These are phyloP conservation scores for Allium cepa DNA, from an alignment of 106 monocot species.

Conservation along the genomic window DNA sequence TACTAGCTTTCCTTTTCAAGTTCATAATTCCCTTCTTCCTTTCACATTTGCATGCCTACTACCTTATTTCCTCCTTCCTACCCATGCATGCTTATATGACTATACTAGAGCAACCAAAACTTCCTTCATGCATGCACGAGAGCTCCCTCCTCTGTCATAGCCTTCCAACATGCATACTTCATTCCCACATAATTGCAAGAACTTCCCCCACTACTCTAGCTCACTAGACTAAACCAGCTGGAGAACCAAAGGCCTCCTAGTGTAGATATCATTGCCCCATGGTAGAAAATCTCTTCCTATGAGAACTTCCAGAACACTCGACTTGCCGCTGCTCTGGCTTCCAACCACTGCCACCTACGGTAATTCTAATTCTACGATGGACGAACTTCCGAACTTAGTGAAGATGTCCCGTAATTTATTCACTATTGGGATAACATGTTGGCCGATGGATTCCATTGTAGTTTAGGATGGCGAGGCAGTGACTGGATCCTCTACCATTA, in stretches of 20 bases:
- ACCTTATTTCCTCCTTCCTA: too few relatives aligned
- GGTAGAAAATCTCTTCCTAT: conserved; percentile 73
- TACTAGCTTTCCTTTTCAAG: too few relatives aligned
- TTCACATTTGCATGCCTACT: too few relatives aligned
- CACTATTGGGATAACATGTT: conserved; percentile 73
- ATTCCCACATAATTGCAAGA: conserved; percentile 68
- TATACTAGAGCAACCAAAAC: too few relatives aligned
- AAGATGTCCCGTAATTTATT: conserved; percentile 90
- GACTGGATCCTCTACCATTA: conserved; percentile 13
- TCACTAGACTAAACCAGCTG: conserved; percentile 62
- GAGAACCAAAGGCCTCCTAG: conserved; percentile 63
- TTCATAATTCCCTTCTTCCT: too few relatives aligned
- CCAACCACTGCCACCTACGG: conserved; percentile 91
- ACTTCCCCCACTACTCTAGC: conserved; percentile 85
- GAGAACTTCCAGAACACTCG: conserved; percentile 77
- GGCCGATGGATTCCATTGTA: conserved; percentile 26
- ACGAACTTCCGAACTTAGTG: conserved; percentile 71
- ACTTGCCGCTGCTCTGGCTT: conserved; percentile 89
- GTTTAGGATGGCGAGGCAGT: conserved; percentile 2
- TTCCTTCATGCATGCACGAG: too few relatives aligned
- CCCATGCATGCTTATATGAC: too few relatives aligned
- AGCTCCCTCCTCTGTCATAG: too few relatives aligned
- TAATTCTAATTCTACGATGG: conserved; percentile 69
- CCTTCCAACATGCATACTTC: too few relatives aligned
- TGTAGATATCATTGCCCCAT: conserved; percentile 68